Conservation (phyloP, 495 filamentous ascomycete genomes). For the Tuber brumale region DNA sequence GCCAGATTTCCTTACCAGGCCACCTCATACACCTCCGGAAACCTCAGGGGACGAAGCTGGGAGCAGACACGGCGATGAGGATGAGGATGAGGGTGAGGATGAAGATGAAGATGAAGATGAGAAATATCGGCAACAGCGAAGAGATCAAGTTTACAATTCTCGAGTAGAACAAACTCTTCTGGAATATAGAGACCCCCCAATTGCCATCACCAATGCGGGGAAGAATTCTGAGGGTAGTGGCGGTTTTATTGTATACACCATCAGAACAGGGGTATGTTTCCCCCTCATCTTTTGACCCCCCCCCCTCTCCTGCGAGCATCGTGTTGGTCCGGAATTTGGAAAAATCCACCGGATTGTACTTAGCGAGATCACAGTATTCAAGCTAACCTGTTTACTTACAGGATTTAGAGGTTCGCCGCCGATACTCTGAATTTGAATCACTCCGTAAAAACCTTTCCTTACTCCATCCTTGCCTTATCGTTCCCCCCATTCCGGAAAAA, state of each 20-base stretch:
- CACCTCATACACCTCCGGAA: conserved; percentile 35
- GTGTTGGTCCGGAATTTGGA: neutral
- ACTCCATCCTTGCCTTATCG: conserved; percentile 86
- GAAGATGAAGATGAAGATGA: conserved; percentile 48
- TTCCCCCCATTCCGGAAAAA: conserved; percentile 96
- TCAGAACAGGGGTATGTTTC: conserved; percentile 74
- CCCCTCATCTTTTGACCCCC: neutral
- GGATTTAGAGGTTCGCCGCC: conserved; percentile 89
- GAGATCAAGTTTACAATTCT: conserved; percentile 83
- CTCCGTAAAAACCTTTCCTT: conserved; percentile 79
- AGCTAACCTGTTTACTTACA: conserved; percentile 43
- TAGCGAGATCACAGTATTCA: neutral
- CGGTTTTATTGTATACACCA: conserved; percentile 90
- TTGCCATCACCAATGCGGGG: conserved; percentile 85
- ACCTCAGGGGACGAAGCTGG: conserved; percentile 48
- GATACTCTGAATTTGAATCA: conserved; percentile 97
- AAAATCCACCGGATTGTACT: neutral
- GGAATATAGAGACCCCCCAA: conserved; percentile 81
- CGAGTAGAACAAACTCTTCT: conserved; percentile 94
- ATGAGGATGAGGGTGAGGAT: conserved; percentile 46
- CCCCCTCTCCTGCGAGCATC: neutral
- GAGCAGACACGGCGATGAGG: conserved; percentile 52
- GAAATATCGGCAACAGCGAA: conserved; percentile 53
- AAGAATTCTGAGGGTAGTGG: conserved; percentile 89
- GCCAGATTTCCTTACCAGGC: conserved; percentile 55